Evolutionary conservation across 805 yeast species (phyloP).

Genomic region (Schwanniomyces yamadae): DNA sequence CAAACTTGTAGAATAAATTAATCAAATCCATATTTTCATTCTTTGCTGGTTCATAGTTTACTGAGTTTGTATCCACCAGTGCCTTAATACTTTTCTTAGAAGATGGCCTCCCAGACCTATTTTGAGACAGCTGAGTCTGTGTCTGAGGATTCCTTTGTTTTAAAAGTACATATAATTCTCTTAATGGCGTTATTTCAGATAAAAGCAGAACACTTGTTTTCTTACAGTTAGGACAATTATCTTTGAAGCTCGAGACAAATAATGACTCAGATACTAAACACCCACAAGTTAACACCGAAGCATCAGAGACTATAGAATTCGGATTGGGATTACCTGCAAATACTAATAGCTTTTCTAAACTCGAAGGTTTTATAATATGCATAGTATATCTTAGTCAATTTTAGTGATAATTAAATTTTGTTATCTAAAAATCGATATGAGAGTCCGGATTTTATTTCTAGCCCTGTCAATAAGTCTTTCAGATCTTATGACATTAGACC

Average conservation of each 20-base stretch:
- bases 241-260: constrained; percentile 14
- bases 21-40: constrained; percentile 31
- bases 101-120: constrained; percentile 21
- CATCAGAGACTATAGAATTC: constrained; percentile 24
- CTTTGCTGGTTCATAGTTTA: constrained; percentile 4
- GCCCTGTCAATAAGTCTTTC: too few species aligned
- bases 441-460: too few species aligned
- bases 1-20: constrained; percentile 38
- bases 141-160: constrained; percentile 15
- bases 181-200: constrained; percentile 29
- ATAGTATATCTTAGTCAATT: constrained; percentile 6
- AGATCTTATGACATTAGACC: too few species aligned
- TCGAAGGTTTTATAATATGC: constrained; percentile 17
- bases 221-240: constrained; percentile 26
- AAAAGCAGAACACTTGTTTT: constrained; percentile 19
- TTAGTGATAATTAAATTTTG: too few species aligned
- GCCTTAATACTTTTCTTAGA: constrained; percentile 17
- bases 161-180: constrained; percentile 30
- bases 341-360: constrained; percentile 25
- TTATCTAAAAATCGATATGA: too few species aligned
- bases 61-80: constrained; percentile 4
- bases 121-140: constrained; percentile 1
- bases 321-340: constrained; percentile 18
- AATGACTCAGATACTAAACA: constrained; percentile 37
- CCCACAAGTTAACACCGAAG: constrained; percentile 40